These are phyloP conservation scores for Cyberlindnera euphorbiiphila DNA, from an alignment of 805 yeast species.

Conservation along the genomic window DNA sequence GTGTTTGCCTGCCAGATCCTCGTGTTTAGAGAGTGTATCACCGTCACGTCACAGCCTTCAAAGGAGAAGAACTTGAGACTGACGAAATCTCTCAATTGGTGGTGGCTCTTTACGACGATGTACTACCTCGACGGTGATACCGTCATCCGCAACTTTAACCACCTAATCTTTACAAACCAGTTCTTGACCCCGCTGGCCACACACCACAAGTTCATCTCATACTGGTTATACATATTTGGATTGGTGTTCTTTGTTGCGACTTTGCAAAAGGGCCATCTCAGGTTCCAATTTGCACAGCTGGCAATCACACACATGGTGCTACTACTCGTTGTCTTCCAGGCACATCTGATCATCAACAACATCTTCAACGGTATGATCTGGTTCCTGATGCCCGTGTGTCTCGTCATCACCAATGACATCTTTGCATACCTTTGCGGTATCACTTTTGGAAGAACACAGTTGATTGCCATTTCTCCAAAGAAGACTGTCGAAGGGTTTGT, in stretches of 20 bases:
- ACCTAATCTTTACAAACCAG: slow-evolving; percentile 47
- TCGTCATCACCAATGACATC: slow-evolving; percentile 91
- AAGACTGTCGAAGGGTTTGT: slow-evolving; percentile 96
- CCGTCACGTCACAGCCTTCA: slow-evolving; percentile 76
- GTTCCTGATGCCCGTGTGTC: slow-evolving; percentile 88
- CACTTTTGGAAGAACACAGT: slow-evolving; percentile 89
- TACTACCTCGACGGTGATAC: slow-evolving; percentile 88
- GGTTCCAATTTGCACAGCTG: slow-evolving; percentile 90
- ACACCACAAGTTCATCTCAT: slow-evolving; percentile 82
- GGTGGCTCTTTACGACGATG: slow-evolving; percentile 80
- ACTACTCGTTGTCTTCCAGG: slow-evolving; percentile 86
- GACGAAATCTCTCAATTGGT: slow-evolving; percentile 87
- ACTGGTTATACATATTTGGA: slow-evolving; percentile 80
- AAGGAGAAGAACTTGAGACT: slow-evolving; percentile 78
- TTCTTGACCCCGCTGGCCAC: slow-evolving; percentile 55
- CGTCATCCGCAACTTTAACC: slow-evolving; percentile 62
- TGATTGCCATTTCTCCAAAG: slow-evolving; percentile 92
- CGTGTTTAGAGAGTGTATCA: slow-evolving; percentile 88
- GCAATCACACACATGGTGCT: slow-evolving; percentile 94
- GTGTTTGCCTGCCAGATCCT: slow-evolving; percentile 73
- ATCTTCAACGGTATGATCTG: slow-evolving; percentile 88
- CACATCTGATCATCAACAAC: slow-evolving; percentile 87
- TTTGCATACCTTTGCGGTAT: slow-evolving; percentile 97
- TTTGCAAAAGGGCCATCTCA: slow-evolving; percentile 81
- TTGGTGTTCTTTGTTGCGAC: slow-evolving; percentile 88